phyloP scores from a whole-genome alignment of 805 yeast genomes.

The Saccharomyces paradoxus region DNA sequence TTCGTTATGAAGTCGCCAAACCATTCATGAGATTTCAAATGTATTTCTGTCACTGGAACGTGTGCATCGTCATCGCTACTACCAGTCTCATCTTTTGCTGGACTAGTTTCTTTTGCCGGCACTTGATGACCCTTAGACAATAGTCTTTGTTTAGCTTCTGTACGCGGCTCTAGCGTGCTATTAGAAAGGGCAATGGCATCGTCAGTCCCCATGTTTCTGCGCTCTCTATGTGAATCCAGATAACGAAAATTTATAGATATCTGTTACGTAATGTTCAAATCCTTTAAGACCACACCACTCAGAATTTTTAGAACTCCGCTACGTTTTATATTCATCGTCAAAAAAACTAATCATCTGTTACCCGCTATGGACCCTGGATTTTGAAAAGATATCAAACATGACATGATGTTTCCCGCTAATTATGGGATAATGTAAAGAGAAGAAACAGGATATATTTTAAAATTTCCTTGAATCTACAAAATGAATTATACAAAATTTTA shows the following conservation, averaged over 20 bases:
- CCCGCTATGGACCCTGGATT: neutral
- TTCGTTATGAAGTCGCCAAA: slow-evolving; percentile 53
- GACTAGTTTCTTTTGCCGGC: neutral
- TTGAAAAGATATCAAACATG: neutral
- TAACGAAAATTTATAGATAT: neutral
- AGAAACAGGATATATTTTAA: neutral
- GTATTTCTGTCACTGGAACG: slow-evolving; percentile 27
- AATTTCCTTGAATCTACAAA: slow-evolving; percentile 19
- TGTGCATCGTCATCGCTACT: slow-evolving; percentile 18
- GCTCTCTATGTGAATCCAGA: neutral
- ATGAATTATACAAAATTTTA: slow-evolving; percentile 21
- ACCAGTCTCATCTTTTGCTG: neutral
- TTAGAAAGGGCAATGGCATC: neutral
- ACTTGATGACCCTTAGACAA: neutral
- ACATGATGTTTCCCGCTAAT: neutral
- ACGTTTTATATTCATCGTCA: neutral
- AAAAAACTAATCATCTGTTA: neutral
- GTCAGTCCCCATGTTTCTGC: neutral
- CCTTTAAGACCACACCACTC: neutral
- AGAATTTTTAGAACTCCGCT: neutral
- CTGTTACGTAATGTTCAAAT: neutral
- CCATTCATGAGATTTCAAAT: slow-evolving; percentile 35
- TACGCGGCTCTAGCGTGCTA: neutral
- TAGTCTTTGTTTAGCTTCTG: neutral
- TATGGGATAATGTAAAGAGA: neutral